These are phyloP conservation scores for Globisporangium carolinianum DNA, from an alignment of 352 stramenopile species.

Conservation along the genomic window DNA sequence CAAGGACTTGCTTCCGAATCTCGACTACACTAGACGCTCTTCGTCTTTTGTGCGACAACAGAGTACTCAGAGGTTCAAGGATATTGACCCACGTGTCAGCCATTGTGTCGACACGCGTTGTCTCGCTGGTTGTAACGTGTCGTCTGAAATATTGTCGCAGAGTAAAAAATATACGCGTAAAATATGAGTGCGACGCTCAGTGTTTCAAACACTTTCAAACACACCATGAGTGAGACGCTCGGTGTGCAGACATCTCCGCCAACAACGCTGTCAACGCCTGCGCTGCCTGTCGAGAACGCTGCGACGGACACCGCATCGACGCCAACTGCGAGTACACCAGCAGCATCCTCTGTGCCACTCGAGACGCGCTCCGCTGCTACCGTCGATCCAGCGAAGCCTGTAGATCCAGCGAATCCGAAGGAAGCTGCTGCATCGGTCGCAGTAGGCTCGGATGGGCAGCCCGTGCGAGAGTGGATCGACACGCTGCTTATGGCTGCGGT, in stretches of 20 bases:
- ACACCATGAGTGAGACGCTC: neutral
- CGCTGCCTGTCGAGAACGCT: neutral
- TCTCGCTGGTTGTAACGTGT: neutral
- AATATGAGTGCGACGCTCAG: too few species aligned
- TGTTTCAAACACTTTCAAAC: too few species aligned
- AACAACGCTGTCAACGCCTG: neutral
- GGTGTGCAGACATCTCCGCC: neutral
- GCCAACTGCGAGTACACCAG: neutral
- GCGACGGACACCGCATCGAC: too few species aligned
- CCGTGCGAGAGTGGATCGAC: constrained; percentile 72
- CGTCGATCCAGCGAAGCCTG: too few species aligned
- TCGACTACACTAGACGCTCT: too few species aligned
- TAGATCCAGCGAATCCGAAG: too few species aligned
- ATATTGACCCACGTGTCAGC: too few species aligned
- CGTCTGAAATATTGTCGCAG: neutral
- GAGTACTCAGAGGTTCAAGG: too few species aligned
- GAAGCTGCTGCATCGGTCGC: constrained; percentile 4
- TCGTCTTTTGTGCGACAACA: too few species aligned
- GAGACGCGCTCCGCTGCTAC: too few species aligned
- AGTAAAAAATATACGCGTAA: neutral
- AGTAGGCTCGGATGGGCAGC: constrained; percentile 17
- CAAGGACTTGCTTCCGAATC: too few species aligned
- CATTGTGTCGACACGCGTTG: too few species aligned
- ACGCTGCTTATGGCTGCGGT: constrained; percentile 69
- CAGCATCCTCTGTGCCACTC: neutral